Evolutionary conservation across 306 rosid genomes (phyloP), one percentile per base, ranked within the genome.

Genomic region (Rosa multiflora): DNA sequence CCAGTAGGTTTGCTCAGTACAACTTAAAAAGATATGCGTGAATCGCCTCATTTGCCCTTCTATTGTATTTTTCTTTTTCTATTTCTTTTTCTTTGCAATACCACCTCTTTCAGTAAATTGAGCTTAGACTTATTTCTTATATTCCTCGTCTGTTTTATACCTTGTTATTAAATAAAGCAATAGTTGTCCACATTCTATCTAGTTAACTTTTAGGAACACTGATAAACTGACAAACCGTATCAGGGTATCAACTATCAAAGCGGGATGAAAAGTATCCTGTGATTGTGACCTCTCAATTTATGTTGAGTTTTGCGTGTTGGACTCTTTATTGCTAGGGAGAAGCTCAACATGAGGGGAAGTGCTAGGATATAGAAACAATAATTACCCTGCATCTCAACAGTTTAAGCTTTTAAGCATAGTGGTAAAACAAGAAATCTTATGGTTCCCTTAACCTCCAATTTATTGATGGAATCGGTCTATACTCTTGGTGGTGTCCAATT

Each of bases 401-500:
- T 43, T 43, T 8, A 59, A n/a, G 55, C 44, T 63, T 79, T 62
- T 40, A 62, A 8, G 23, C 64, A 59, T 58, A 21, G 53, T 26
- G 12, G 26, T 59, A 10, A 75, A 62, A 32, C 4, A 37, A 56
- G 15, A 42, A 44, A 74, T n/a, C 69, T 58, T 21, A 59, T 23
- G 42, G 74, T 56, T 0, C 63, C 74, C 75, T 83, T 75, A 74
- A 61, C 66, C 61, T 77, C 70, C 78, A 53, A 76, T 78, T 63
- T 67, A 35, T 70, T 82, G 70, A 76, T 79, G 78, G 61, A 51
- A 82, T 79, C 56, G 79, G 23, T 86, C 10, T 52, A 72, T 23
- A n/a, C 74, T 55, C 73, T 79, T 52, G 67, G 29, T 80, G 37
- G 49, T 37, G 76, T 42, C 10, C 79, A 64, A 61, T 40, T 67